These are phyloP conservation scores for Crithidia expoeki DNA, from an alignment of 208 protist genomes.

Conservation along the genomic window DNA sequence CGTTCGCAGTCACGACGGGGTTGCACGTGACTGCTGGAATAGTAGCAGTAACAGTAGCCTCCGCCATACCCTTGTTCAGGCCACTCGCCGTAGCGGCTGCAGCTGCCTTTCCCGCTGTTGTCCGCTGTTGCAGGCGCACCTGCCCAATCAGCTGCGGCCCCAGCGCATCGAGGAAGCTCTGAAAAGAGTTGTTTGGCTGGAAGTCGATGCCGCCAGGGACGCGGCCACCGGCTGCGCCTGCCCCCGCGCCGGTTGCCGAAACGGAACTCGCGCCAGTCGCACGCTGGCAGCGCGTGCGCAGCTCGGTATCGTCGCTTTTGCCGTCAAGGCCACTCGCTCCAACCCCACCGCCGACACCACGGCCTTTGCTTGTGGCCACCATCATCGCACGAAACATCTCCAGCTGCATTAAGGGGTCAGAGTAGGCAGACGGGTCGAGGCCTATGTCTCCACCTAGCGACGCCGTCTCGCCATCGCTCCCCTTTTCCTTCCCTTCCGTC, in stretches of 20 bases:
- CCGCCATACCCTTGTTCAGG: conserved; percentile 1
- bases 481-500: conserved; percentile 2
- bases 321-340: conserved; percentile 11
- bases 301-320: conserved; percentile 17
- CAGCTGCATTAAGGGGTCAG: conserved; percentile 30
- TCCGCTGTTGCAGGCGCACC: conserved; percentile 26
- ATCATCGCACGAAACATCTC: conserved; percentile 37
- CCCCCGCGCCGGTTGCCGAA: neutral
- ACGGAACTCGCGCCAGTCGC: neutral
- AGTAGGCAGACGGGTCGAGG: conserved; percentile 25
- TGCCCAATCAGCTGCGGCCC: conserved; percentile 29
- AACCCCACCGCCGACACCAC: conserved; percentile 1
- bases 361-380: conserved; percentile 35
- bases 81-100: neutral
- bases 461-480: neutral
- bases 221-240: neutral
- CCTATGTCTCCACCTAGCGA: conserved; percentile 14
- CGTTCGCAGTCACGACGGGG: conserved; percentile 12
- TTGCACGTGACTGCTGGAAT: neutral
- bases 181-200: conserved; percentile 13
- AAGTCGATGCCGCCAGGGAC: neutral
- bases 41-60: neutral
- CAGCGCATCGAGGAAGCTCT: conserved; percentile 32
- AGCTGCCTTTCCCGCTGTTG: conserved; percentile 11
- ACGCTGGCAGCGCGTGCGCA: conserved; percentile 6